Evolutionary conservation across 129 eudicot species (phyloP), one percentile per base, ranked within the genome.

Genomic region (Artemisia tridentata): DNA sequence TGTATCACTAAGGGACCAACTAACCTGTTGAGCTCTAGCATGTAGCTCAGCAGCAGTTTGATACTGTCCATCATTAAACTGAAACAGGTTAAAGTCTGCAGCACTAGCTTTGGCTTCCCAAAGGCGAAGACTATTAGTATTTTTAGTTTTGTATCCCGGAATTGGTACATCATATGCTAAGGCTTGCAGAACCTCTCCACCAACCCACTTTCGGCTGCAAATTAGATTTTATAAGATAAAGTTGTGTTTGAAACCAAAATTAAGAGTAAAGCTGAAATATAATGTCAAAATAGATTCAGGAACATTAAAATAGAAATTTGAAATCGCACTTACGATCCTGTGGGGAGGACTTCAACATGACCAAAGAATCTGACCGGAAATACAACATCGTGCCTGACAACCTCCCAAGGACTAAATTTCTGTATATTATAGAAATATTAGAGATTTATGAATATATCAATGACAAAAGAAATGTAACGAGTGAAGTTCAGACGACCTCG

Each of bases 371-470:
- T 86, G 83, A 95, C 84, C 2, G 97, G 97, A 73, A 82, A 95
- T 59, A 95, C 88, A 13, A 95, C 84, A 45, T 95, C 99, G 34
- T 95, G 95, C 78, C 99, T 88, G 68, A 81, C 97, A 71, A 95
- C 69, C 50, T 95, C 99, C 99, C 99, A 95, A 47, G 99, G 99
- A 70, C 99, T 95, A 80, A 95, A 95, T 63, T 90, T 95, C 99
- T 95, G 96, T 82, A 20, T 57, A 71, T 38, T 57, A 46, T 15
- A 57, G 46, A 73, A 61, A 65, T 4, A 56, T 60, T 46, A 52
- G 63, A 4, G 54, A 47, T 19, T 19, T 20, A 38, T 18, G 56
- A 51, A 19, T 2, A 57, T 20, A 29, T 13, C 73, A 31, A 38
- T 2, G 13, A 31, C 14, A 20, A 23, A 48, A 65, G 18, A 65